These are phyloP conservation scores for Diplocarpon mali DNA, from an alignment of 2,329 filamentous ascomycete species.

Conservation along the genomic window DNA sequence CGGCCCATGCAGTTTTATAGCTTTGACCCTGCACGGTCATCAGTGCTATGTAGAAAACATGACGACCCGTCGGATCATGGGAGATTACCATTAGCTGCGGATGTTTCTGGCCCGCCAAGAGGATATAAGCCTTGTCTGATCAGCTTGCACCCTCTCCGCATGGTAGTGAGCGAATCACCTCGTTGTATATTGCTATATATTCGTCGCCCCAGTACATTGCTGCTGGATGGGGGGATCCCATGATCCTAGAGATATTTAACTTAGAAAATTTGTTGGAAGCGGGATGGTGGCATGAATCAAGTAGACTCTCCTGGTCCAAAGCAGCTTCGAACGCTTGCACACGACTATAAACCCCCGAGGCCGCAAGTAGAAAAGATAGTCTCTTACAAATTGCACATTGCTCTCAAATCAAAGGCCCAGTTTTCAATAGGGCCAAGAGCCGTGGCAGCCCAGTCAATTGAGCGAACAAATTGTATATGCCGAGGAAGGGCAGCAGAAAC, in stretches of 20 bases:
- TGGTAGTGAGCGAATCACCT: slow-evolving; percentile 24
- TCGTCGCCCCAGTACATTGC: slow-evolving; percentile 74
- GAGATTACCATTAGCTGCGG: slow-evolving; percentile 49
- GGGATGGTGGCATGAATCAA: too few relatives aligned
- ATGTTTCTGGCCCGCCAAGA: slow-evolving; percentile 67
- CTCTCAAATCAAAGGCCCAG: slow-evolving; percentile 61
- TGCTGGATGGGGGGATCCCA: slow-evolving; percentile 65
- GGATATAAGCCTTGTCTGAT: slow-evolving; percentile 41
- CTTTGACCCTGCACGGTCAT: slow-evolving; percentile 40
- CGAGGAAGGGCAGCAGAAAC: slow-evolving; percentile 49
- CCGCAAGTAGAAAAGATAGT: not conserved
- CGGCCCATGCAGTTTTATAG: slow-evolving; percentile 56
- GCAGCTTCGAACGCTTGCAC: not conserved
- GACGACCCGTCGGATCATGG: not conserved
- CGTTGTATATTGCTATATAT: slow-evolving; percentile 59
- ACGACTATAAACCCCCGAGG: too few relatives aligned
- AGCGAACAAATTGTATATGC: slow-evolving; percentile 64
- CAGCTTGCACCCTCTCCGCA: not conserved
- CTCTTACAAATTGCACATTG: slow-evolving; percentile 57
- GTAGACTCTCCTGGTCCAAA: not conserved
- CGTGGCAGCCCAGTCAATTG: slow-evolving; percentile 62
- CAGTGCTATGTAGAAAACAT: slow-evolving; percentile 3
- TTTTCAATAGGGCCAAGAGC: slow-evolving; percentile 63
- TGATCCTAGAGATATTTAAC: slow-evolving; percentile 35
- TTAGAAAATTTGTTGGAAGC: not conserved